Base-by-base conservation (phyloP, 2,329 filamentous ascomycete species). In the Aspergillus brunneoviolaceus region DNA sequence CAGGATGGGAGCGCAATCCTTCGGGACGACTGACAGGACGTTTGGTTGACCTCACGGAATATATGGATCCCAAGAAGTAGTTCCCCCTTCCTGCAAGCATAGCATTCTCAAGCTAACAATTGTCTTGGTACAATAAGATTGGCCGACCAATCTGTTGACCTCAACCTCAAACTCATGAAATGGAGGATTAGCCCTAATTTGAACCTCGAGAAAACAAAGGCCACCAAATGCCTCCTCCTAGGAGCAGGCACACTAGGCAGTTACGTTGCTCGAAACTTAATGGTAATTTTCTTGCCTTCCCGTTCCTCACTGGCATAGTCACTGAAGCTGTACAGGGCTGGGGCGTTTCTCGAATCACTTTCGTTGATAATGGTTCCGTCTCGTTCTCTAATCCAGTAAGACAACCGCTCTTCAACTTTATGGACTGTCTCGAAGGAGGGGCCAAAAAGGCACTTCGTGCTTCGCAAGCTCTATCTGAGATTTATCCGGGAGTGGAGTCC, bases 91-190 rank as follows among this genome's bases (percentile, higher is more conserved):
- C 54, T n/a, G 11, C 4, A 6, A 55, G 10, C 57, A 16, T 29
- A 33, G 33, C 3, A 49, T 19, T 35, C 12, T 21, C 9, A 51
- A 39, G 29, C 51, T 31, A 53, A 62, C 35, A 59, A 23, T 54
- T 47, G 49, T 16, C 50, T 19, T 45, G 48, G 48, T 21, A 51
- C 50, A 59, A 39, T 48, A 58, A 80, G 81, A 67, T 81, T 98
- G 19, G 95, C 95, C 23, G 93, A 98, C 72, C 92, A 96, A 73
- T 92, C 93, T 0, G 94, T 98, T 10, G 95, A 99, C 71, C 83
- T 99, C 60, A 99, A 99, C 71, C 82, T 98, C 61, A 98, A 98
- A 77, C 84, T 99, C 60, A 99, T 99, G 88, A 99, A 97, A 79
- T 99, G 95, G 95, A 88, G 95, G 45, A 92, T 99, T 69, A 91